phyloP scores from a whole-genome alignment of 306 rosid genomes.

The Vigna radiata region DNA sequence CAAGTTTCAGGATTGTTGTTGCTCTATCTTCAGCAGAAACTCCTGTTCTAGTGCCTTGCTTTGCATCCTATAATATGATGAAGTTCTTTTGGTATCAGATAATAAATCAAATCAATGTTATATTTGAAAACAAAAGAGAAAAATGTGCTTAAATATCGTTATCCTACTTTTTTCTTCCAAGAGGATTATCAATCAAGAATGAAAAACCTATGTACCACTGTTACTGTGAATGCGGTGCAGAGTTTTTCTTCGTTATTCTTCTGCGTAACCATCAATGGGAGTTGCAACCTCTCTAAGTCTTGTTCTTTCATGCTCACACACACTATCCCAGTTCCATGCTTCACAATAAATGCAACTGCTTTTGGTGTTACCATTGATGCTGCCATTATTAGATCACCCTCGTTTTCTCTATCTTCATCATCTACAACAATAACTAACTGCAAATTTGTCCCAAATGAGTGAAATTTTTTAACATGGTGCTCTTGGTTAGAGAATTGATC shows the following conservation, averaged over 20 bases:
- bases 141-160: not conserved
- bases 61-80: constrained; percentile 50
- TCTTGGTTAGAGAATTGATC: not conserved
- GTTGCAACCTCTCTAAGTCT: constrained; percentile 49
- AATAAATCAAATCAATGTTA: not conserved
- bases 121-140: not conserved
- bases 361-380: constrained; percentile 48
- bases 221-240: constrained; percentile 51
- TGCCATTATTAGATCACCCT: constrained; percentile 55
- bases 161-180: not conserved
- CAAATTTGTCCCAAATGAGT: constrained; percentile 33
- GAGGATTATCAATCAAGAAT: not conserved
- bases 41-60: constrained; percentile 27
- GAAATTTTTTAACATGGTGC: not conserved
- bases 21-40: constrained; percentile 69
- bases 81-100: constrained; percentile 28
- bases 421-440: constrained; percentile 55
- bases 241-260: constrained; percentile 50
- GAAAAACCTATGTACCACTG: constrained; percentile 38
- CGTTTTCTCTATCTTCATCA: constrained; percentile 56
- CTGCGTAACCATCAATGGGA: constrained; percentile 50
- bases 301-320: constrained; percentile 57
- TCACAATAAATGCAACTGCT: constrained; percentile 50
- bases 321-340: constrained; percentile 52
- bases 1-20: constrained; percentile 69